Base-by-base conservation (phyloP, 2,329 filamentous ascomycete species). In the Trichoderma sp. region DNA sequence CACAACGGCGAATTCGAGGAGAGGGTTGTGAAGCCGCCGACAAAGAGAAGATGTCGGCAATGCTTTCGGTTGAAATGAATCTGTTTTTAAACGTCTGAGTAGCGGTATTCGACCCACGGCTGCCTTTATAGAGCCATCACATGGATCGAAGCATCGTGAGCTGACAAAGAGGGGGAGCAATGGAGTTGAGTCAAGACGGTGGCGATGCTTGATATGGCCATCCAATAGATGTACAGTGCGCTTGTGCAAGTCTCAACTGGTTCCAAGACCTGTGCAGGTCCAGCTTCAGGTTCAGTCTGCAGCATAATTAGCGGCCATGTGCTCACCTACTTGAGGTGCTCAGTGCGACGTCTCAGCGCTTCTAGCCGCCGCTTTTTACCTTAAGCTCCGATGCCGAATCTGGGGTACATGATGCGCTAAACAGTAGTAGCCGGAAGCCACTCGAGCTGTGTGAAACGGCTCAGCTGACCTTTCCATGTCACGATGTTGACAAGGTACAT, bases 311-410 rank as follows among this genome's bases (percentile, higher is more conserved):
- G 59, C 48, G 48, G 34, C 39, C 59, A 44, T 54, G 45, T 62
- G 59, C 59, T 61, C 47, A 61, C 3, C 3, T 28, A n/a, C n/a
- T n/a, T n/a, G n/a, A 28, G 47, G 39, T 51, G 44, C 58, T 61
- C 47, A 52, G 54, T 39, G 34, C 34, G 34, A 41, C 34, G 59
- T 50, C 30, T 14, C 59, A 62, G 59, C 59, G 12, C 59, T 54
- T 62, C 59, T 62, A 62, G 48, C 24, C 48, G 58, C 58, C 58
- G 58, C 47, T 41, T n/a, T n/a, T 30, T 61, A 24, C 21, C 21
- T 61, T 61, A 61, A 61, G 58, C 58, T 62, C 59, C 59, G 59
- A 62, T 62, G 48, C 34, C n/a, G 59, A 62, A 54, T 62, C 59
- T 34, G 59, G 59, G 59, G 59, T 62, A 50, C 59, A 62, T 62